Percentiles rank a stretch among this genome's conserved stretches.
Evolutionary conservation across 768 basidiomycete species (phyloP).

Genomic region (Tulasnella sp.): DNA sequence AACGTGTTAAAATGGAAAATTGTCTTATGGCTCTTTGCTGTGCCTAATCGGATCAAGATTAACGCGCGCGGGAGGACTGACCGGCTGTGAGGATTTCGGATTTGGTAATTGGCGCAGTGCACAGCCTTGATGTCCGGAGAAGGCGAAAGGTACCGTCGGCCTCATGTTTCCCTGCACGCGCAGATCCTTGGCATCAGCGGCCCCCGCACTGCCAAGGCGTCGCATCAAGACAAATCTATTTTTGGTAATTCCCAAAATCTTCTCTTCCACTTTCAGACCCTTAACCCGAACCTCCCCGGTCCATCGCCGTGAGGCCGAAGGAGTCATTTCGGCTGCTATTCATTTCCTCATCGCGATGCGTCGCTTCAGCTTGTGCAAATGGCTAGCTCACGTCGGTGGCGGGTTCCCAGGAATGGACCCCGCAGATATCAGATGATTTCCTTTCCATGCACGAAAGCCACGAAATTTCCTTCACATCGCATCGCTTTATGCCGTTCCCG

Average conservation of each 20-base stretch:
- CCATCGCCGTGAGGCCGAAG: too few relatives aligned
- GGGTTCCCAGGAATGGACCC: not conserved
- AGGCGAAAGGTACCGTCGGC: not conserved
- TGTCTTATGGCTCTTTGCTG: too few relatives aligned
- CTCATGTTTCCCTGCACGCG: not conserved
- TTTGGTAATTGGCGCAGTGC: not conserved
- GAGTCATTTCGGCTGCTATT: too few relatives aligned
- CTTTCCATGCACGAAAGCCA: not conserved
- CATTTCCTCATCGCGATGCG: not conserved
- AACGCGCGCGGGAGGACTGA: not conserved
- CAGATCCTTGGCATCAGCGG: not conserved
- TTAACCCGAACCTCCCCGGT: too few relatives aligned
- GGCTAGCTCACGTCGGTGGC: not conserved
- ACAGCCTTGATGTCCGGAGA: not conserved
- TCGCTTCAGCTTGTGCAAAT: not conserved
- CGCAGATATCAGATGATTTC: not conserved
- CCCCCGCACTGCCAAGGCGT: not conserved
- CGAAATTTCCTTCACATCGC: not conserved
- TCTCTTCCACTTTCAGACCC: too few relatives aligned
- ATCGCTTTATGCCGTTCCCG: not conserved
- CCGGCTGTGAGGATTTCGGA: not conserved
- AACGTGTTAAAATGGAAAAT: too few relatives aligned
- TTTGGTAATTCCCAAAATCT: not conserved
- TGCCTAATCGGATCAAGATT: not conserved
- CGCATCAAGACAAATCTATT: not conserved